These are phyloP conservation scores for Saturnispora serradocipensis DNA, from an alignment of 805 yeast genomes.

Conservation along the genomic window DNA sequence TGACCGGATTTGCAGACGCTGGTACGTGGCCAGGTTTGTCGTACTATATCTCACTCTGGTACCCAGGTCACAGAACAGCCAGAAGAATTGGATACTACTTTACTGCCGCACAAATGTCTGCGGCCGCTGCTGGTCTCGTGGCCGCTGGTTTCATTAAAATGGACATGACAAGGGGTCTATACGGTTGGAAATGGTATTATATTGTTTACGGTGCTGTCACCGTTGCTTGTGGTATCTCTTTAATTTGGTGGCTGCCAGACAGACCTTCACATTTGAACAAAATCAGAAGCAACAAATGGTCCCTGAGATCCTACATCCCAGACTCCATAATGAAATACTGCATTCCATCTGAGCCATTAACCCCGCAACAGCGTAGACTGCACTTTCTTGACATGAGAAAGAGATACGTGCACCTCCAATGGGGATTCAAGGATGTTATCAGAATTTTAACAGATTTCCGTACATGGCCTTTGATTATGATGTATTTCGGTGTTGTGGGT, in stretches of 20 bases:
- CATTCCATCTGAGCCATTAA: constrained; percentile 38
- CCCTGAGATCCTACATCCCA: constrained; percentile 18
- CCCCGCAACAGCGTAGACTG: constrained; percentile 38
- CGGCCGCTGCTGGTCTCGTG: constrained; percentile 81
- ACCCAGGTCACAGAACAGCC: constrained; percentile 69
- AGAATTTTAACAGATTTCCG: constrained; percentile 51
- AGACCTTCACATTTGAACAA: constrained; percentile 39
- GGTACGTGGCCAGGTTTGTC: constrained; percentile 91
- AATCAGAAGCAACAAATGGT: constrained; percentile 10
- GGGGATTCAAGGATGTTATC: constrained; percentile 54
- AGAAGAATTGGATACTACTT: constrained; percentile 79
- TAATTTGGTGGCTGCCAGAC: constrained; percentile 83
- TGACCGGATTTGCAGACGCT: constrained; percentile 71
- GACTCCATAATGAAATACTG: constrained; percentile 13
- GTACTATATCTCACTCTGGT: constrained; percentile 76
- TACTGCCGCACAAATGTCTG: constrained; percentile 87
- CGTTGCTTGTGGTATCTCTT: constrained; percentile 48
- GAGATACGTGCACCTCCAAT: constrained; percentile 37
- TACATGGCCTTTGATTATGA: constrained; percentile 71
- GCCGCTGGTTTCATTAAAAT: constrained; percentile 83
- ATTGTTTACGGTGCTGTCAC: constrained; percentile 69
- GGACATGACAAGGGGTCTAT: constrained; percentile 58
- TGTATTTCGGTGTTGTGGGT: constrained; percentile 92
- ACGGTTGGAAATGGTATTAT: constrained; percentile 87
- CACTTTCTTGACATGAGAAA: constrained; percentile 54